Evolutionary conservation across 1,284 basidiomycete species (phyloP).

Genomic region (Thelephora terrestris): DNA sequence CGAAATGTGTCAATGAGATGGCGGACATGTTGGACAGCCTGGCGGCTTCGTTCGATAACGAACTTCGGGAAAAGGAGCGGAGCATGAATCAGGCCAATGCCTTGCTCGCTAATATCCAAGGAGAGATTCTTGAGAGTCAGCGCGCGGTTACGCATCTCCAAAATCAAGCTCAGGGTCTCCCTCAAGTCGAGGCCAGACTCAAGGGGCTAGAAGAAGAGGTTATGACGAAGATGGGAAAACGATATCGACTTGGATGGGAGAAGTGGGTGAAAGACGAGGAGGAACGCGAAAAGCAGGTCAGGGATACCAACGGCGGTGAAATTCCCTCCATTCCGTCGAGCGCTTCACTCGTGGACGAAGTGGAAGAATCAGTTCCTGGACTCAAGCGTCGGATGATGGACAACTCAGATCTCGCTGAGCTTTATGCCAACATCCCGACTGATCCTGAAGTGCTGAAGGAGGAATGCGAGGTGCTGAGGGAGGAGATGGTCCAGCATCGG

Average conservation of each 20-base stretch:
- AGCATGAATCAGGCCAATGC: constrained; percentile 89
- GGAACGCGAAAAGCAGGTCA: constrained; percentile 54
- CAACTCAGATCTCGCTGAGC: constrained; percentile 47
- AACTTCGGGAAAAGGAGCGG: constrained; percentile 86
- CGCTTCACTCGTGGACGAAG: constrained; percentile 2
- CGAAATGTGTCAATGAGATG: constrained; percentile 78
- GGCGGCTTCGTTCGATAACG: constrained; percentile 89
- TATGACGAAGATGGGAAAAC: constrained; percentile 64
- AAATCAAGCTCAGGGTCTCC: constrained; percentile 57
- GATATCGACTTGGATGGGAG: constrained; percentile 83
- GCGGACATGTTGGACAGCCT: constrained; percentile 82
- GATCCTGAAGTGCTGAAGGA: constrained; percentile 47
- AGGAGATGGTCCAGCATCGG: constrained; percentile 55
- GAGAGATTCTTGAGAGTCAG: constrained; percentile 86
- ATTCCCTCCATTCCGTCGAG: constrained; percentile 18
- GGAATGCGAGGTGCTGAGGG: constrained; percentile 51
- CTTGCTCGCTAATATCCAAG: constrained; percentile 79
- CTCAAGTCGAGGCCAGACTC: constrained; percentile 52
- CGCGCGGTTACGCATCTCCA: constrained; percentile 66
- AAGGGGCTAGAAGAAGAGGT: constrained; percentile 60
- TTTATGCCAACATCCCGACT: constrained; percentile 47
- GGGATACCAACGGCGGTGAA: constrained; percentile 46
- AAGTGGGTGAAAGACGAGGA: constrained; percentile 87
- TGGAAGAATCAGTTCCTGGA: constrained; percentile 6
- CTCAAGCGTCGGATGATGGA: constrained; percentile 32